Conservation (phyloP, 2,329 filamentous ascomycete genomes). For the Penicillium sp. region DNA sequence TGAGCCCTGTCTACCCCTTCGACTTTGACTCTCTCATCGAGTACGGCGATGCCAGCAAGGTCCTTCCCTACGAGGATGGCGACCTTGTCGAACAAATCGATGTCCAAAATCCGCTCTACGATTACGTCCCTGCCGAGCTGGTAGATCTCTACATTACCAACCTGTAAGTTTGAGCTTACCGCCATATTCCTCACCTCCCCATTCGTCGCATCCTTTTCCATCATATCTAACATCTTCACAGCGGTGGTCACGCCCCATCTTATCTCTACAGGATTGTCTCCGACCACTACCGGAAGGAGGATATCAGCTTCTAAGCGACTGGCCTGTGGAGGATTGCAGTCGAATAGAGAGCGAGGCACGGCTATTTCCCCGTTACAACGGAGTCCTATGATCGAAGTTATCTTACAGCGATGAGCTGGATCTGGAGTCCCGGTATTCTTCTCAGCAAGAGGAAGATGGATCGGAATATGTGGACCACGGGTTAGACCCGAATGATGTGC, state of each 20-base stretch:
- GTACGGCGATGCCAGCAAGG: slow-evolving; percentile 78
- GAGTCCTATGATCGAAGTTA: too few species aligned
- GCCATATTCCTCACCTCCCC: too few species aligned
- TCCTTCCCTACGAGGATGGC: slow-evolving; percentile 78
- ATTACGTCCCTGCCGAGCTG: slow-evolving; percentile 78
- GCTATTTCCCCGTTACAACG: too few species aligned
- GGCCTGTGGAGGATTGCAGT: too few species aligned
- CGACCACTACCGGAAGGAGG: slow-evolving; percentile 67
- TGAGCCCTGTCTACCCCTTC: slow-evolving; percentile 87
- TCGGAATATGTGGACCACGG: too few species aligned
- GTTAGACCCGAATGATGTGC: too few species aligned
- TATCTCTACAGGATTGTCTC: slow-evolving; percentile 68
- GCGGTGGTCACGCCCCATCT: slow-evolving; percentile 66
- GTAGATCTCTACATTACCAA: slow-evolving; percentile 72
- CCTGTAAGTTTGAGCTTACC: slow-evolving; percentile 66
- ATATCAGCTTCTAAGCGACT: slow-evolving; percentile 54
- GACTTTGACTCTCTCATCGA: slow-evolving; percentile 82
- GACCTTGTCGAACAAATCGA: slow-evolving; percentile 77
- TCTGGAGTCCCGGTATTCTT: too few species aligned
- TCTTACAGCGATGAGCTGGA: too few species aligned
- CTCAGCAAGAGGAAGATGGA: too few species aligned
- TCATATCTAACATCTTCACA: slow-evolving; percentile 33
- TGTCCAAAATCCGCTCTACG: slow-evolving; percentile 77
- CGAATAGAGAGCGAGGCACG: too few species aligned
- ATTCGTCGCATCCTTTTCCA: not conserved